Evolutionary conservation across 768 basidiomycete species (phyloP).

Genomic region (Boletus bicolor): DNA sequence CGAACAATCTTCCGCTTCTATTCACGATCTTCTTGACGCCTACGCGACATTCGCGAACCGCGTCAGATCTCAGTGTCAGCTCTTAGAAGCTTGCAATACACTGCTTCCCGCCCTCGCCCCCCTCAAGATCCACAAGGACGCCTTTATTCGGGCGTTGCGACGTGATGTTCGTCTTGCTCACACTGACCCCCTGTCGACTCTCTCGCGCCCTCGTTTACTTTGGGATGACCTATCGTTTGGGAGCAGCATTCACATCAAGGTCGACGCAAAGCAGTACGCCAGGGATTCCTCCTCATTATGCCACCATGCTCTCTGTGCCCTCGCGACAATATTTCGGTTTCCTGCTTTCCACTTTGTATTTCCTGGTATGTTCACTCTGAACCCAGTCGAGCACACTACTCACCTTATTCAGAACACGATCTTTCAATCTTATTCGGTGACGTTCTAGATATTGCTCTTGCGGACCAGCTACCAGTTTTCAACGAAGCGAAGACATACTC

Average conservation of each 20-base stretch:
- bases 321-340: conserved; percentile 51
- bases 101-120: conserved; percentile 23
- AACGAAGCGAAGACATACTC: conserved; percentile 44
- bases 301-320: conserved; percentile 49
- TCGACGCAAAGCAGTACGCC: conserved; percentile 39
- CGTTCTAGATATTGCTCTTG: conserved; percentile 41
- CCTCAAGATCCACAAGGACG: conserved; percentile 33
- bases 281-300: conserved; percentile 46
- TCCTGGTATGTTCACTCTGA: conserved; percentile 39
- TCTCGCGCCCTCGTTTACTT: conserved; percentile 3
- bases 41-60: conserved; percentile 51
- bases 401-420: conserved; percentile 36
- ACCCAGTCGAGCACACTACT: not conserved
- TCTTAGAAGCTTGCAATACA: conserved; percentile 1
- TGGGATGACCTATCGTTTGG: conserved; percentile 4
- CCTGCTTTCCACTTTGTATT: conserved; percentile 45
- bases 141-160: conserved; percentile 41
- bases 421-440: conserved; percentile 44
- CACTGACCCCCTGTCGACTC: conserved; percentile 30
- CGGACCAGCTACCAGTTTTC: conserved; percentile 34
- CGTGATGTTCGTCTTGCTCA: conserved; percentile 51
- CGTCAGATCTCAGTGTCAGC: conserved; percentile 29
- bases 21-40: conserved; percentile 60
- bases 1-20: conserved; percentile 37
- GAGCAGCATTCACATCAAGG: conserved; percentile 12